Conservation (phyloP, 2,329 filamentous ascomycete genomes). For the Sporothrix luriei region DNA sequence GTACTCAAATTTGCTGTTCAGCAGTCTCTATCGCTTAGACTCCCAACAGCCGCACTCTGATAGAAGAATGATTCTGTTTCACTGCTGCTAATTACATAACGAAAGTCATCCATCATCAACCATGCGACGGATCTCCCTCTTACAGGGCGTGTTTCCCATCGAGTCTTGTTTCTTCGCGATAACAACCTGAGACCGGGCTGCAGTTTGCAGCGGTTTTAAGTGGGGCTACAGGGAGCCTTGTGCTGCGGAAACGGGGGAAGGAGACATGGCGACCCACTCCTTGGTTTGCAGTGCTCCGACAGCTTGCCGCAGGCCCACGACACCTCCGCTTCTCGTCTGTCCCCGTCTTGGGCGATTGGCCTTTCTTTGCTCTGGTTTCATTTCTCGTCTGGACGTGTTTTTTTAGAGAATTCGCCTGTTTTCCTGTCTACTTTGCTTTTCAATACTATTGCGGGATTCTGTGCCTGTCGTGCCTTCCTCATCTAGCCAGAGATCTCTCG, state of each 20-base stretch:
- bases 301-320: slow-evolving; percentile 11
- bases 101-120: too few species aligned
- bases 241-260: slow-evolving; percentile 25
- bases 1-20: too few species aligned
- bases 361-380: slow-evolving; percentile 14
- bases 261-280: slow-evolving; percentile 22
- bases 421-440: neutral
- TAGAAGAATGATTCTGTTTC: too few species aligned
- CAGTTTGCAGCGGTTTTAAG: neutral
- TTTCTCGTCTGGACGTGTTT: neutral
- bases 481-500: neutral
- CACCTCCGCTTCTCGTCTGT: neutral
- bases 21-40: too few species aligned
- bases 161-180: too few species aligned
- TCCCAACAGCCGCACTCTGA: too few species aligned
- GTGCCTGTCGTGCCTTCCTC: neutral
- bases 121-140: too few species aligned
- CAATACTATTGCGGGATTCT: too few species aligned
- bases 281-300: neutral
- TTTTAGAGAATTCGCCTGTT: neutral
- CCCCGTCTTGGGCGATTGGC: neutral
- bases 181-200: slow-evolving; percentile 8
- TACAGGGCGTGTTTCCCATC: neutral
- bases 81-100: too few species aligned
- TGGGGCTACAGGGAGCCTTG: slow-evolving; percentile 11